Conservation (phyloP, 352 stramenopile genomes). For the Phytophthora melonis region DNA sequence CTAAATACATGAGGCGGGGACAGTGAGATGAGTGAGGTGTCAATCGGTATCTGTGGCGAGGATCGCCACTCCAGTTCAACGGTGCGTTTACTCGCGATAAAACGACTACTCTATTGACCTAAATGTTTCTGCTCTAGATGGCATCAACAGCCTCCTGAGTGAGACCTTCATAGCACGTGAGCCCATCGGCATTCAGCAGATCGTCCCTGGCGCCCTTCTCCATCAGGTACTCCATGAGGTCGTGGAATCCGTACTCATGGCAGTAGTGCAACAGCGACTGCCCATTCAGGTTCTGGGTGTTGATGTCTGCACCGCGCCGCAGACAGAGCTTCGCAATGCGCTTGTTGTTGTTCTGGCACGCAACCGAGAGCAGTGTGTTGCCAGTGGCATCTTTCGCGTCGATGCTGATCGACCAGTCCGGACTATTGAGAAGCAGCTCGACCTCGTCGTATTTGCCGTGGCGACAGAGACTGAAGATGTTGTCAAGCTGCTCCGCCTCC, state of each 20-base stretch:
- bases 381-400: conserved; percentile 93
- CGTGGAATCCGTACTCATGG: conserved; percentile 95
- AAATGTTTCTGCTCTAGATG: conserved; percentile 44
- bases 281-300: conserved; percentile 94
- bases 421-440: conserved; percentile 87
- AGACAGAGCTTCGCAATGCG: conserved; percentile 95
- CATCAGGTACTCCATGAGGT: conserved; percentile 95
- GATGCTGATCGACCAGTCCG: conserved; percentile 92
- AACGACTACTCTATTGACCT: conserved; percentile 14
- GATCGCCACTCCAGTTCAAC: background rate
- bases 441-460: conserved; percentile 93
- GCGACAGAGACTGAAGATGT: conserved; percentile 90
- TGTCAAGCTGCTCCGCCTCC: conserved; percentile 89
- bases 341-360: conserved; percentile 97
- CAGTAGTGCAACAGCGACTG: conserved; percentile 95
- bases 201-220: conserved; percentile 95
- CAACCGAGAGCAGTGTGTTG: conserved; percentile 94
- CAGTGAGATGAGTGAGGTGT: background rate
- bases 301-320: conserved; percentile 92
- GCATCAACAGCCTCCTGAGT: conserved; percentile 86
- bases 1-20: conserved; percentile 39
- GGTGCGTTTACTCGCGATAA: conserved; percentile 9
- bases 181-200: conserved; percentile 92
- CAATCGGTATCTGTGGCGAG: background rate
- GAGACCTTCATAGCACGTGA: conserved; percentile 96